Base-by-base conservation (phyloP, 495 filamentous ascomycete genomes). In the Neurospora intermedia region DNA sequence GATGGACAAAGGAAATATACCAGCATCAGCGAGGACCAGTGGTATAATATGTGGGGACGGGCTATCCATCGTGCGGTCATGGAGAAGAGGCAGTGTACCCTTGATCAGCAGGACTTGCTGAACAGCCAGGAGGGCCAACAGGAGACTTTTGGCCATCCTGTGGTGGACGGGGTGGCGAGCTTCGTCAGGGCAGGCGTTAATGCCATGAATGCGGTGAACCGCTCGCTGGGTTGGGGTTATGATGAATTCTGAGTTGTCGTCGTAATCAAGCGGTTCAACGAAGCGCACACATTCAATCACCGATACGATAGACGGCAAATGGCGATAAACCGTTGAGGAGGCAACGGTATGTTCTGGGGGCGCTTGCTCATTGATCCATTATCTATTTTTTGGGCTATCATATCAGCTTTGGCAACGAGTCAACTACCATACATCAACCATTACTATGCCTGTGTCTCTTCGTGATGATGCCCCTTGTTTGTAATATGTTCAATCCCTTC, bases 21-120 rank as follows among this genome's bases (percentile, higher is more conserved):
- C 69, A 82, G 80, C 54, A 80, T 86, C 70, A 83, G 77, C 62
- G 84, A 86, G 73, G 82, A 82, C 1, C 83, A 84, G 69, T 82
- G 79, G 80, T 86, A 83, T 72, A 85, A 86, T 69, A 69, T 85
- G 39, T 86, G 84, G 84, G 84, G 76, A 0, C 77, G 79, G 2
- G 81, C 84, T 15, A 83, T 86, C 70, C 73, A 72, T 69, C 78
- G 77, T 6, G 84, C 84, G 0, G 82, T 85, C 0, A 45, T 86
- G 69, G 78, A 80, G 71, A 84, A 80, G 73, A 78, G 79, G 16
- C 83, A 84, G 77, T 70, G 72, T 3, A 75, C 78, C 0, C 75
- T 86, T 1, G 82, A 82, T 38, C 84, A 85, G 70, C 73, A 76
- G 10, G 84, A 86, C 48, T 76, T 86, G 6, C 72, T 81, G 42